phyloP scores from a whole-genome alignment of 192 early-diverging fungal species.

The Gigaspora rosea region DNA sequence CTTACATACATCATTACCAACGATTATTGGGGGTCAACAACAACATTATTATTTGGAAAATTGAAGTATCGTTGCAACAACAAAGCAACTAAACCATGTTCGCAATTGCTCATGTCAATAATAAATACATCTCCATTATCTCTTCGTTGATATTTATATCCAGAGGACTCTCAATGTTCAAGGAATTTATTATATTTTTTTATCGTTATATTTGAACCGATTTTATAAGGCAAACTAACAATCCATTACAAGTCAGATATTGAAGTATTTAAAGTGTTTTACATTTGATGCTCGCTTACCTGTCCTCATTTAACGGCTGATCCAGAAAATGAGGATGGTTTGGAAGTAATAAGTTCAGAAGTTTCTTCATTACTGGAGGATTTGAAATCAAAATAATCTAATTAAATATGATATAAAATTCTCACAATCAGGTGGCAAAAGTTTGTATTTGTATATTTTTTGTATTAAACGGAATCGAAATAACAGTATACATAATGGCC shows the following conservation, averaged over 20 bases:
- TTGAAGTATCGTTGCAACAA: constrained; percentile 14
- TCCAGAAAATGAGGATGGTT: background rate
- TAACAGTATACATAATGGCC: no score
- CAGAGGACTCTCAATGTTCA: constrained; percentile 10
- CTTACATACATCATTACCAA: constrained; percentile 17
- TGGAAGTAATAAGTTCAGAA: no score
- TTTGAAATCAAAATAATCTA: no score
- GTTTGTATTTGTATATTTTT: no score
- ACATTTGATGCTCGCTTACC: constrained; percentile 4
- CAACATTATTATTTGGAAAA: background rate
- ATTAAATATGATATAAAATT: no score
- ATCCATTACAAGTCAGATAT: constrained; percentile 22
- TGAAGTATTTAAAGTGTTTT: constrained; percentile 1
- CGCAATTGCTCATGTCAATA: constrained; percentile 13
- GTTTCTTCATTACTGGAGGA: no score
- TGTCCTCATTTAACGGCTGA: background rate
- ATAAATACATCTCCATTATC: constrained; percentile 20
- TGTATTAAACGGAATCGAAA: no score
- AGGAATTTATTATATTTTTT: constrained; percentile 30
- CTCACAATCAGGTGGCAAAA: no score
- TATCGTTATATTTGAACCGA: constrained; percentile 25
- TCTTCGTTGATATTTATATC: constrained; percentile 21
- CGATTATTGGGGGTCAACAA: background rate
- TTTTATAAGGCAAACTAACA: constrained; percentile 26
- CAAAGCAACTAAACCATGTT: background rate